These are phyloP conservation scores for Kodamaea ohmeri DNA, from an alignment of 1,139 yeast genomes.

Conservation along the genomic window DNA sequence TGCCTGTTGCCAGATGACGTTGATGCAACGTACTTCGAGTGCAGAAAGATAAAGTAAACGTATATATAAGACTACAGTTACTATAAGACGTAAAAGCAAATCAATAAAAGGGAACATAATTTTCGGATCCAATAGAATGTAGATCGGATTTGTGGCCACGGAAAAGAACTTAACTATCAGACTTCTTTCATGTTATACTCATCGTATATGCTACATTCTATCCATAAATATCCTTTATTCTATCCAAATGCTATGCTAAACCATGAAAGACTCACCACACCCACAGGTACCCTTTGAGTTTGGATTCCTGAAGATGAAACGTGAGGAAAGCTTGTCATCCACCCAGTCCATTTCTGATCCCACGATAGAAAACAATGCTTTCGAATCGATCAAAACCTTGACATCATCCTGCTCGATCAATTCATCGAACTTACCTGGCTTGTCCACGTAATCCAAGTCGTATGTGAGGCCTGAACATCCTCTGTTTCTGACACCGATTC, in stretches of 20 bases:
- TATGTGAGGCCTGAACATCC: constrained; percentile 96
- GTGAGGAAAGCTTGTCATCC: constrained; percentile 84
- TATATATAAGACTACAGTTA: no score
- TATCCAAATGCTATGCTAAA: constrained; percentile 34
- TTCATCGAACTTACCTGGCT: constrained; percentile 93
- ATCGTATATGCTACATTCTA: no score
- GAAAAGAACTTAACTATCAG: neutral
- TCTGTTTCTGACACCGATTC: constrained; percentile 92
- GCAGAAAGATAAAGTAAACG: constrained; percentile 37
- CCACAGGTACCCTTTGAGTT: constrained; percentile 98
- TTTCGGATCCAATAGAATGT: neutral
- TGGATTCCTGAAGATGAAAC: constrained; percentile 91
- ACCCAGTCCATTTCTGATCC: constrained; percentile 99
- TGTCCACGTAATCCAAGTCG: constrained; percentile 82
- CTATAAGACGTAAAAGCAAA: constrained; percentile 1
- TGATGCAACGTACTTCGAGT: constrained; percentile 48
- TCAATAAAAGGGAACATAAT: no score
- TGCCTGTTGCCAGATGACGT: constrained; percentile 48
- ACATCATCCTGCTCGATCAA: constrained; percentile 91
- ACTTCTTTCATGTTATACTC: no score
- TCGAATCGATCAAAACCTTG: constrained; percentile 88
- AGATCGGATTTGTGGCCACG: neutral
- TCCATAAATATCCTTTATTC: constrained; percentile 1
- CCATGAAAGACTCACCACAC: constrained; percentile 98
- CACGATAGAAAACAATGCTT: constrained; percentile 90